A percentile compares a stretch with the other conserved stretches of the same genome.
These are phyloP conservation scores for Cotoneaster glaucophyllus DNA, from an alignment of 306 rosid genomes.

Conservation along the genomic window DNA sequence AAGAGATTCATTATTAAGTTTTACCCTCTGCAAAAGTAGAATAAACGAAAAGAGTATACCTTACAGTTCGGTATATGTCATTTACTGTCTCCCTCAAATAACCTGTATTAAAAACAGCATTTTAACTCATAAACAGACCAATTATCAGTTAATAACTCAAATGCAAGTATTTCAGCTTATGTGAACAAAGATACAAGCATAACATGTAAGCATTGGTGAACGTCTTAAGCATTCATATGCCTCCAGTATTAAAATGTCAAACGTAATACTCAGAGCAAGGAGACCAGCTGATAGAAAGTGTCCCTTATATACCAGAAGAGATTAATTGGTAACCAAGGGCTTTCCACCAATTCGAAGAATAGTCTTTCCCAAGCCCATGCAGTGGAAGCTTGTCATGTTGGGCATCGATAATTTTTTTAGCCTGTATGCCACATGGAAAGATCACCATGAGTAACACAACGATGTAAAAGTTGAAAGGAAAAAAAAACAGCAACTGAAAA, in stretches of 20 bases:
- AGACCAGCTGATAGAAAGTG: background rate
- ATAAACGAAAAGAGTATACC: slow-evolving; percentile 38
- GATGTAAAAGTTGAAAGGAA: slow-evolving; percentile 2
- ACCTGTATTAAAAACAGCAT: slow-evolving; percentile 41
- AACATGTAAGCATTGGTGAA: background rate
- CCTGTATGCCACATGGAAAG: slow-evolving; percentile 46
- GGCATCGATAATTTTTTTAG: slow-evolving; percentile 55
- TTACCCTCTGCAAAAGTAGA: slow-evolving; percentile 4
- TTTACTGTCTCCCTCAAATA: slow-evolving; percentile 54
- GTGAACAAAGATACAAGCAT: background rate
- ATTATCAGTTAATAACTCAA: background rate
- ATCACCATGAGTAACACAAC: slow-evolving; percentile 18
- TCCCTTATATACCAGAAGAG: slow-evolving; percentile 48
- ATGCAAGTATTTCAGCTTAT: background rate
- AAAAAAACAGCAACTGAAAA: slow-evolving; percentile 11
- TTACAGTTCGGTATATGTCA: slow-evolving; percentile 51
- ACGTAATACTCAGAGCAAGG: background rate
- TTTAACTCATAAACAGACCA: slow-evolving; percentile 13
- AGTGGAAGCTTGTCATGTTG: slow-evolving; percentile 80
- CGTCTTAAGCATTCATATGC: background rate
- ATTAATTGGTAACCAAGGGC: slow-evolving; percentile 68
- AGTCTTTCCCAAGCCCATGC: slow-evolving; percentile 79
- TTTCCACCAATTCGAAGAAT: slow-evolving; percentile 89
- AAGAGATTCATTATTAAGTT: slow-evolving; percentile 10
- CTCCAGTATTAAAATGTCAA: background rate